A percentile compares a stretch with the other conserved stretches of the same genome.
Conservation (phyloP, 148 eudicot species). For the Silene latifolia region DNA sequence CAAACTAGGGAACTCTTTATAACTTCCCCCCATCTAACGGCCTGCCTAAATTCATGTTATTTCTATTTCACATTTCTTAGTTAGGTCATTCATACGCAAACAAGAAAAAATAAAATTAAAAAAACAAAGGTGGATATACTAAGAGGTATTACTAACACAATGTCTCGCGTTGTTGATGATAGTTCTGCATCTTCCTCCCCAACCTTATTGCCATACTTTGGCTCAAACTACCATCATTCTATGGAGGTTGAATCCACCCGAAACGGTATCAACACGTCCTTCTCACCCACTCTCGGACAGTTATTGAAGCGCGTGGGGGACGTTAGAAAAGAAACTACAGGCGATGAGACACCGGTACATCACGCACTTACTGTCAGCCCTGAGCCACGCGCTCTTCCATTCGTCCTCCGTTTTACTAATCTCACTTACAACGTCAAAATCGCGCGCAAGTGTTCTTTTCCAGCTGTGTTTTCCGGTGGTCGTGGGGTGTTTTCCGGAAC, state of each 20-base stretch:
- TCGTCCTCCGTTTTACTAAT: slow-evolving; percentile 32
- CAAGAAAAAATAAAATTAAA: too few species aligned
- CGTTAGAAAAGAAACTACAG: slow-evolving; percentile 47
- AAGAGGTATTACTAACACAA: slow-evolving; percentile 11
- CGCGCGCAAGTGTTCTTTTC: slow-evolving; percentile 29
- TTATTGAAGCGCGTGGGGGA: slow-evolving; percentile 70
- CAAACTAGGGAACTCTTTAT: background rate
- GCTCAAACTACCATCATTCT: slow-evolving; percentile 1
- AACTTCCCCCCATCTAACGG: background rate
- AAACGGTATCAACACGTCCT: slow-evolving; percentile 15
- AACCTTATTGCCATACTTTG: slow-evolving; percentile 22
- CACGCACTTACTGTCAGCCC: slow-evolving; percentile 38
- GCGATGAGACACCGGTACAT: slow-evolving; percentile 76
- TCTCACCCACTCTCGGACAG: slow-evolving; percentile 65
- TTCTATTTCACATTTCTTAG: background rate
- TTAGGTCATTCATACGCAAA: background rate
- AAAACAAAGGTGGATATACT: background rate
- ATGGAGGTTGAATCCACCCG: slow-evolving; percentile 25
- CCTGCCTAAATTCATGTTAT: background rate
- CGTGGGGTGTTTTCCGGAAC: slow-evolving; percentile 25
- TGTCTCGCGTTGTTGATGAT: slow-evolving; percentile 32
- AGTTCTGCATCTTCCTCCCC: slow-evolving; percentile 31
- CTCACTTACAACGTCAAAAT: slow-evolving; percentile 40
- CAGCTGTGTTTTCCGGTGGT: background rate
- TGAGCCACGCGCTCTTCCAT: slow-evolving; percentile 53